Base-by-base conservation (phyloP, 768 basidiomycete genomes). In the Clitopilus hobsonii region DNA sequence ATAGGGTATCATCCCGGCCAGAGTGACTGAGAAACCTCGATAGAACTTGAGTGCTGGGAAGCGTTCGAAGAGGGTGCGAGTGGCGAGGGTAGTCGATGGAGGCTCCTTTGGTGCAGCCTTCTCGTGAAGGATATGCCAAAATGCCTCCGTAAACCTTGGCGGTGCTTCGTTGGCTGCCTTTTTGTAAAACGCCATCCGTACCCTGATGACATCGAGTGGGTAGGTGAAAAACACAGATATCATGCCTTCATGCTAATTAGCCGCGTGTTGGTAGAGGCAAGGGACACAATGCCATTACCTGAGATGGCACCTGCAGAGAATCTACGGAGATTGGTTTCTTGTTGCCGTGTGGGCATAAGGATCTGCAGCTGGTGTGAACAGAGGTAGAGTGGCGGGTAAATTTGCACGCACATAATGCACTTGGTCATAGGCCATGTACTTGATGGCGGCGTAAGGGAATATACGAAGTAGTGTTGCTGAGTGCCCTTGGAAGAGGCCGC, bases 371-470 rank as follows among this genome's bases (percentile, higher is more conserved):
- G 16, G 52, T 50, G 5, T 50, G 63, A 53, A 23, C 27, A 11
- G 14, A 52, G 18, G 6, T 22, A 27, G 14, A 55, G 54, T 30
- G 24, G 29, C 51, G n/a, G 24, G 49, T 20, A 53, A 2, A 5
- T 16, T 4, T 28, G 23, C 20, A 71, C 78, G 64, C 60, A 95
- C 92, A 58, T 82, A 66, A 70, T 91, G 89, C 54, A 90, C 74
- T 67, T 91, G 84, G 69, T 98, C 96, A 67, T 98, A 99, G 3
- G 90, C 84, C 87, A 98, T 94, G 66, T 94, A 99, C 70, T 95
- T 97, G 71, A 98, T 90, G 56, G 88, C 92, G 25, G 97, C 97
- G 65, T 98, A 98, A 6, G 97, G 97, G 68, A 97, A 96, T 63
- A 98, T 88, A 55, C 97, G 86, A 48, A 97, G 71, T 50, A 99